Percentiles rank a stretch among this genome's conserved stretches.
These are phyloP conservation scores for Candida parachauliodes DNA, from an alignment of 805 yeast genomes.

Conservation along the genomic window DNA sequence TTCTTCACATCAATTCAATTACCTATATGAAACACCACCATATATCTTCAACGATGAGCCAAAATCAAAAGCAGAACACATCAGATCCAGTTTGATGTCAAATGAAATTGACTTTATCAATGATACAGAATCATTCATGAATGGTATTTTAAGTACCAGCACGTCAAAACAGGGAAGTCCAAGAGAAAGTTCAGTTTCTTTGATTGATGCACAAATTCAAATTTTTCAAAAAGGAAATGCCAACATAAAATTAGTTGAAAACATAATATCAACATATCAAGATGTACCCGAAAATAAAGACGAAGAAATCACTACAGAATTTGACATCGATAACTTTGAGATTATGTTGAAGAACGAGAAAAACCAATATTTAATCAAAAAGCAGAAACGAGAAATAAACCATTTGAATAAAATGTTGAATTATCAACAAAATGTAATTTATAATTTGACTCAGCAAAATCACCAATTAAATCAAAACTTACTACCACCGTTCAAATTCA, in stretches of 20 bases:
- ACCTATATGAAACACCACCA: not conserved
- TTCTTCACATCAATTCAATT: not conserved
- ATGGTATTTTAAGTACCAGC: conserved; percentile 14
- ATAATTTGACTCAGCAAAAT: not conserved
- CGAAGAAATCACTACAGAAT: not conserved
- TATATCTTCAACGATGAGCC: not conserved
- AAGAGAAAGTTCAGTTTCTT: conserved; percentile 6
- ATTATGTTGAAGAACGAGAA: conserved; percentile 20
- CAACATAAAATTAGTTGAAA: conserved; percentile 5
- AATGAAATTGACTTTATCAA: not conserved
- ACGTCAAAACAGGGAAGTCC: conserved; percentile 12
- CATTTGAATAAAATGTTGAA: conserved; percentile 19
- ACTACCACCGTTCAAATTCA: conserved; percentile 4
- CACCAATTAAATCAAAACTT: not conserved
- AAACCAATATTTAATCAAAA: conserved; percentile 18
- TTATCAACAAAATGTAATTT: conserved; percentile 16
- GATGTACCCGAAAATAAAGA: not conserved
- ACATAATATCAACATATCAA: conserved; percentile 1
- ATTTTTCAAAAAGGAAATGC: conserved; percentile 5
- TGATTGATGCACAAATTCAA: conserved; percentile 13
- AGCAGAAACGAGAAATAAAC: conserved; percentile 24
- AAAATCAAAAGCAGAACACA: not conserved
- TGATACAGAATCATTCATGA: conserved; percentile 13
- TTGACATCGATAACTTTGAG: conserved; percentile 17
- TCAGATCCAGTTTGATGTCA: not conserved